A percentile compares a stretch with the other conserved stretches of the same genome.
Conservation (phyloP, 768 basidiomycete species). For the Clavaria fumosa region DNA sequence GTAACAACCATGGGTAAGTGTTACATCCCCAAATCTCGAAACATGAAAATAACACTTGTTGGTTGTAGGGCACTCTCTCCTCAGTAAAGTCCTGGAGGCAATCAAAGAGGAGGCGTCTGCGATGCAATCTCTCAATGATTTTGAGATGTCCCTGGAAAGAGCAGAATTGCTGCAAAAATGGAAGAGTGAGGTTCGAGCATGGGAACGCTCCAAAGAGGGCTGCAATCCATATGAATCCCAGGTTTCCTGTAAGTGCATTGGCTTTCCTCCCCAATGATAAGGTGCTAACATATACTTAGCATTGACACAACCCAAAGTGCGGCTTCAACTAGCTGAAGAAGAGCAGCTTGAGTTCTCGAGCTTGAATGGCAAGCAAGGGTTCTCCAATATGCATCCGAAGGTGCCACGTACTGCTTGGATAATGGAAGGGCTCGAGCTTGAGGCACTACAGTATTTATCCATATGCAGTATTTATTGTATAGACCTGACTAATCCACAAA, state of each 20-base stretch:
- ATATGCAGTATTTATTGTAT: not conserved
- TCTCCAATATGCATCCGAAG: conserved; percentile 9
- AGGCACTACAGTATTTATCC: conserved; percentile 20
- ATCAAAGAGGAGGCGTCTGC: not conserved
- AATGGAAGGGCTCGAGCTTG: conserved; percentile 18
- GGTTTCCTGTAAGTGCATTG: not conserved
- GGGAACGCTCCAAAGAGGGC: not conserved
- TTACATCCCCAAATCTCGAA: conserved; percentile 4
- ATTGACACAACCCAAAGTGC: conserved; percentile 10
- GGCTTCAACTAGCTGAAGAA: conserved; percentile 15
- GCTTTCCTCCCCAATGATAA: not conserved
- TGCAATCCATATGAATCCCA: conserved; percentile 2
- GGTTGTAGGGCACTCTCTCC: not conserved
- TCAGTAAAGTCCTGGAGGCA: not conserved
- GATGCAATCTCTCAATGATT: not conserved
- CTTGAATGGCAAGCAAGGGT: conserved; percentile 3
- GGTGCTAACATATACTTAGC: not conserved
- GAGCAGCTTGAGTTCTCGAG: too few relatives aligned
- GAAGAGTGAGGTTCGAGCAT: not conserved
- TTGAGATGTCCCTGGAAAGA: not conserved
- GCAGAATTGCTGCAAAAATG: not conserved
- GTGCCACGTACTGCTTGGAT: conserved; percentile 13
- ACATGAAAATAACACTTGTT: not conserved
- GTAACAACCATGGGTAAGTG: conserved; percentile 15
- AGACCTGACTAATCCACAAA: not conserved